These are phyloP conservation scores for Botrytis galanthina DNA, from an alignment of 2,329 filamentous ascomycete species.

Conservation along the genomic window DNA sequence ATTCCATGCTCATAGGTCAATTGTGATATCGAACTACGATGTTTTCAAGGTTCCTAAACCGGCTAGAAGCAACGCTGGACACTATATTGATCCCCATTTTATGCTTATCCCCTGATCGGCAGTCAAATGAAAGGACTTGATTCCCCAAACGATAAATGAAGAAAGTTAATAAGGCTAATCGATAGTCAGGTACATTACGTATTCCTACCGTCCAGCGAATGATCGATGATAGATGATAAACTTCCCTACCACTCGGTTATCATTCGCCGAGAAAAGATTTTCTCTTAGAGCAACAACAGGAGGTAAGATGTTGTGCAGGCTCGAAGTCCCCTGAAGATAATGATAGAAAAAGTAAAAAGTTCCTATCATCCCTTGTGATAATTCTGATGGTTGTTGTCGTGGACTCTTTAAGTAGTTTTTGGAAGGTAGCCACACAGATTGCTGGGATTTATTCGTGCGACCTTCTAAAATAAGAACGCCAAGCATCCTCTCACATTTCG, in stretches of 20 bases:
- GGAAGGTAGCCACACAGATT: constrained; percentile 6
- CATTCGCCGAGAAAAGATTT: not conserved
- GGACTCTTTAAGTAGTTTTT: not conserved
- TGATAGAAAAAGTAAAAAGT: not conserved
- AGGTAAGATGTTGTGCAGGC: constrained; percentile 12
- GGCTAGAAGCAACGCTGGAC: constrained; percentile 1
- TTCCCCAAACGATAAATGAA: constrained; percentile 1
- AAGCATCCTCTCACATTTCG: not conserved
- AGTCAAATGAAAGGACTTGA: constrained; percentile 14
- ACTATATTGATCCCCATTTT: not conserved
- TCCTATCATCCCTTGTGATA: not conserved
- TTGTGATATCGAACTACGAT: constrained; percentile 11
- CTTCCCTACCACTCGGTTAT: not conserved
- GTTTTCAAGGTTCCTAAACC: constrained; percentile 2
- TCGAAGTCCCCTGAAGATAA: not conserved
- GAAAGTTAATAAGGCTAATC: not conserved
- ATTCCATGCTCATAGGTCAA: constrained; percentile 17
- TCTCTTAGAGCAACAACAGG: not conserved
- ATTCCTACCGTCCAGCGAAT: not conserved
- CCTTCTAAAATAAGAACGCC: constrained; percentile 17
- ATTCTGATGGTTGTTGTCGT: not conserved
- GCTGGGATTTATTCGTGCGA: not conserved
- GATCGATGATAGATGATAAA: not conserved
- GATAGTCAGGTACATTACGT: constrained; percentile 16
- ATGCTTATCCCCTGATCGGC: constrained; percentile 16